A percentile compares a stretch with the other conserved stretches of the same genome.
phyloP scores from a whole-genome alignment of 192 early-diverging fungal genomes.

The Mortierella antarctica region DNA sequence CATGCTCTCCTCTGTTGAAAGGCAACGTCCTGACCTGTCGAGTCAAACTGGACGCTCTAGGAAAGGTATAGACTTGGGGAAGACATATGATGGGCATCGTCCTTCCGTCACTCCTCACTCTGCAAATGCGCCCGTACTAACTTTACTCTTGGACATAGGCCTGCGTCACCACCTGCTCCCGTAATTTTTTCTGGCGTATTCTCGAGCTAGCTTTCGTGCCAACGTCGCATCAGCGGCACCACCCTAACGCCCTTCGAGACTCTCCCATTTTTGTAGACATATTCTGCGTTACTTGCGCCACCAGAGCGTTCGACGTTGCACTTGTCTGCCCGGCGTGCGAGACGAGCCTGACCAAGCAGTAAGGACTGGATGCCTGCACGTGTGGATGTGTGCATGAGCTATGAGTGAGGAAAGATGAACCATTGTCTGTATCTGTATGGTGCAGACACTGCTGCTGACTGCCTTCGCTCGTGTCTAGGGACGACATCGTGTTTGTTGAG shows the following conservation, averaged over 20 bases:
- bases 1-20: background rate
- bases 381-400: background rate
- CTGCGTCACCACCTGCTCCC: slow-evolving; percentile 75
- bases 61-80: slow-evolving; percentile 11
- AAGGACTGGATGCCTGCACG: slow-evolving; percentile 3
- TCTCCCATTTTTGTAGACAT: slow-evolving; percentile 58
- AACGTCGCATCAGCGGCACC: background rate
- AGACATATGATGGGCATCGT: background rate
- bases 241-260: background rate
- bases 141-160: slow-evolving; percentile 31
- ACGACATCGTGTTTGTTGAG: slow-evolving; percentile 67
- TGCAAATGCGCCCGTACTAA: background rate
- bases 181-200: slow-evolving; percentile 52
- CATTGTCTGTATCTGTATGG: background rate
- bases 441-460: background rate
- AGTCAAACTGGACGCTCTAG: slow-evolving; percentile 9
- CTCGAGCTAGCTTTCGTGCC: background rate
- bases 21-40: slow-evolving; percentile 32
- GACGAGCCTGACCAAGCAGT: slow-evolving; percentile 61
- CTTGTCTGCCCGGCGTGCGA: slow-evolving; percentile 74
- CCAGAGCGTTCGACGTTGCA: slow-evolving; percentile 56
- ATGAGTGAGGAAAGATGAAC: background rate
- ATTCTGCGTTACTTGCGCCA: slow-evolving; percentile 73
- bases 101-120: background rate
- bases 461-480: slow-evolving; percentile 20